Evolutionary conservation across 2,329 filamentous ascomycete genomes (phyloP).

Genomic region (Clarireedia hainanense): DNA sequence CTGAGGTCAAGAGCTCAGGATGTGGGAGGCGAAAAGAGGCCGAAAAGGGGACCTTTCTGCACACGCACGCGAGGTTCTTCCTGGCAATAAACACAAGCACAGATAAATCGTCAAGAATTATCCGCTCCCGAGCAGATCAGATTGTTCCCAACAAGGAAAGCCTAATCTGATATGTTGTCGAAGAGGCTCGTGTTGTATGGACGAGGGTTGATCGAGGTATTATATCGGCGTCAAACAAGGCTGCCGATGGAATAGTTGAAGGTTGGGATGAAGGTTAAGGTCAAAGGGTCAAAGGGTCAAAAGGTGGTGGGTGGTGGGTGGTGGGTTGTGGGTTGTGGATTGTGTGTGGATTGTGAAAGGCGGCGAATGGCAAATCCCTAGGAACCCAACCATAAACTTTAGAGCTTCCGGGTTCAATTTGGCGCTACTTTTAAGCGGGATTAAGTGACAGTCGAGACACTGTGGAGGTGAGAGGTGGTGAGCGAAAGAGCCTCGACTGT

Average conservation of each 20-base stretch:
- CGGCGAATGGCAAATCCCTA: no score
- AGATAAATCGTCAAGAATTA: not conserved
- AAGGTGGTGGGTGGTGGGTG: no score
- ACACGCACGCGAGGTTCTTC: not conserved
- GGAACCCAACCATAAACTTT: no score
- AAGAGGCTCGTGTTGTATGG: no score
- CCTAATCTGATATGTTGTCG: not conserved
- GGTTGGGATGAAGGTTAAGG: not conserved
- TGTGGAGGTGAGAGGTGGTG: no score
- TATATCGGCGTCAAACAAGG: not conserved
- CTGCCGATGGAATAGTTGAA: not conserved
- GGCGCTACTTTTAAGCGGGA: no score
- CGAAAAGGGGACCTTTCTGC: slow-evolving; percentile 1
- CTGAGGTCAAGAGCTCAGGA: not conserved
- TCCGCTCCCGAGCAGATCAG: slow-evolving; percentile 2
- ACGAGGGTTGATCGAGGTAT: no score
- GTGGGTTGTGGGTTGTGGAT: no score
- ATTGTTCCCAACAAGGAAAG: not conserved
- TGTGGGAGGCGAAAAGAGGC: not conserved
- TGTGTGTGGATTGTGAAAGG: no score
- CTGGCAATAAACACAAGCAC: not conserved
- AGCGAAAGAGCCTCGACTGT: no score
- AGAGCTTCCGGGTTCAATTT: no score
- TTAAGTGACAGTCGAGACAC: no score
- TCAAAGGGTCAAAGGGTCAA: not conserved